Evolutionary conservation across 805 yeast genomes (phyloP).

Genomic region (Candida manassasensis): DNA sequence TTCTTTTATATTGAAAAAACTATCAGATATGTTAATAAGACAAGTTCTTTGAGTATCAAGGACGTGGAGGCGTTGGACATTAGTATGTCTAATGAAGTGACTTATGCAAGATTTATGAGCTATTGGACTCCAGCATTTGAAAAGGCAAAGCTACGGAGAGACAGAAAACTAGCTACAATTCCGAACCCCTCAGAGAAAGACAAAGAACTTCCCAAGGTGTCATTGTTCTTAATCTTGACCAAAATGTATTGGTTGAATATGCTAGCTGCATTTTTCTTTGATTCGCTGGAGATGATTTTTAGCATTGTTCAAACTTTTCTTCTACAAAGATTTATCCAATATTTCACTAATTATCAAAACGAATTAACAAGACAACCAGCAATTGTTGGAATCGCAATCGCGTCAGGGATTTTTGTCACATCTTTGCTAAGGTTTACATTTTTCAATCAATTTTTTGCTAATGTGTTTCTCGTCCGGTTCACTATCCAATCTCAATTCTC

Average conservation of each 20-base stretch:
- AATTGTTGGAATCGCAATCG: slow-evolving; percentile 21
- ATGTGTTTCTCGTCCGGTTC: slow-evolving; percentile 10
- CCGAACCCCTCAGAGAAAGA: slow-evolving; percentile 1
- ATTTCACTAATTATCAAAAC: slow-evolving; percentile 40
- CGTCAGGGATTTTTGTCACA: slow-evolving; percentile 19
- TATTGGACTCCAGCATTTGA: slow-evolving; percentile 17
- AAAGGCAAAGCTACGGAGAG: slow-evolving; percentile 8
- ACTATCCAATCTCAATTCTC: slow-evolving; percentile 16
- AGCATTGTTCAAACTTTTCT: slow-evolving; percentile 78
- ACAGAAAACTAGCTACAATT: background rate
- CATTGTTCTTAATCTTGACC: slow-evolving; percentile 15
- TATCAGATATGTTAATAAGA: slow-evolving; percentile 3
- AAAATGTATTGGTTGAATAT: slow-evolving; percentile 21
- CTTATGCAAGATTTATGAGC: slow-evolving; percentile 15
- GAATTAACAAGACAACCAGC: slow-evolving; percentile 28
- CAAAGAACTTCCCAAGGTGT: slow-evolving; percentile 1
- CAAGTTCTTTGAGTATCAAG: slow-evolving; percentile 12
- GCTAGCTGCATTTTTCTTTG: slow-evolving; percentile 16
- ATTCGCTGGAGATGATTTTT: slow-evolving; percentile 15
- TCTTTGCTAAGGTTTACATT: slow-evolving; percentile 19
- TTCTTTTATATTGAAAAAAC: slow-evolving; percentile 18
- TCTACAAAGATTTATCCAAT: slow-evolving; percentile 57
- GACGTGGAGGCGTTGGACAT: slow-evolving; percentile 59
- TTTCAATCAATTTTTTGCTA: slow-evolving; percentile 16
- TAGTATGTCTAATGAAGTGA: slow-evolving; percentile 11